Percentiles rank a stretch among this genome's conserved stretches.
Evolutionary conservation across 176 grass and related monocot genomes (phyloP).

Genomic region (Puya raimondii): DNA sequence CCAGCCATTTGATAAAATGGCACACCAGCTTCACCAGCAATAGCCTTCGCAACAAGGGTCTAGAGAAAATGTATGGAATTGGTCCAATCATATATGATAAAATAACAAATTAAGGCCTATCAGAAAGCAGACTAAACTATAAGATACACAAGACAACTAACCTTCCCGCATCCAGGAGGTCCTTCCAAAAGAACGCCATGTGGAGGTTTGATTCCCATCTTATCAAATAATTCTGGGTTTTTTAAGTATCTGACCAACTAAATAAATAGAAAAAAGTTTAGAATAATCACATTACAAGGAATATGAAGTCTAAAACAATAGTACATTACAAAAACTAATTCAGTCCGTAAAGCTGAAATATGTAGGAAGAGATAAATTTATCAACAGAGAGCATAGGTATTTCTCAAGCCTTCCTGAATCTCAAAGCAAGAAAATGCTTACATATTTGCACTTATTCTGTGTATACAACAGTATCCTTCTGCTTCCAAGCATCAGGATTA

Average conservation of each 20-base stretch:
- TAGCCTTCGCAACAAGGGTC: slow-evolving; percentile 33
- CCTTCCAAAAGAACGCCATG: slow-evolving; percentile 35
- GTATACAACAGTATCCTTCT: too few species aligned
- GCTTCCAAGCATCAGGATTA: background rate
- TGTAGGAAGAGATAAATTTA: too few species aligned
- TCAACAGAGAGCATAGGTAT: too few species aligned
- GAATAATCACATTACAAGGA: background rate
- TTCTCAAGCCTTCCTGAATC: too few species aligned
- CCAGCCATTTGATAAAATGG: slow-evolving; percentile 46
- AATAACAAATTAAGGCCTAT: background rate
- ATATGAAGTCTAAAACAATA: background rate
- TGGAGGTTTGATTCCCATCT: slow-evolving; percentile 35
- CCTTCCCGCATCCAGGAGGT: slow-evolving; percentile 35
- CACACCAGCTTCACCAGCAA: slow-evolving; percentile 33
- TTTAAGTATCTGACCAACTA: slow-evolving; percentile 36
- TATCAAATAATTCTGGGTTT: slow-evolving; percentile 37
- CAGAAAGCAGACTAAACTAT: background rate
- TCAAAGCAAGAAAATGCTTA: too few species aligned
- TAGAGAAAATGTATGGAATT: slow-evolving; percentile 1
- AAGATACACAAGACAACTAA: background rate
- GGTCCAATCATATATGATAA: background rate
- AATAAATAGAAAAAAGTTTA: background rate
- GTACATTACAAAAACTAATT: too few species aligned
- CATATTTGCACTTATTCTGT: too few species aligned
- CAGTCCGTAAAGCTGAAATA: too few species aligned